Percentiles rank a stretch among this genome's conserved stretches.
phyloP scores from a whole-genome alignment of 1,284 basidiomycete species.

The Leccinum olivaceoglutinosum region DNA sequence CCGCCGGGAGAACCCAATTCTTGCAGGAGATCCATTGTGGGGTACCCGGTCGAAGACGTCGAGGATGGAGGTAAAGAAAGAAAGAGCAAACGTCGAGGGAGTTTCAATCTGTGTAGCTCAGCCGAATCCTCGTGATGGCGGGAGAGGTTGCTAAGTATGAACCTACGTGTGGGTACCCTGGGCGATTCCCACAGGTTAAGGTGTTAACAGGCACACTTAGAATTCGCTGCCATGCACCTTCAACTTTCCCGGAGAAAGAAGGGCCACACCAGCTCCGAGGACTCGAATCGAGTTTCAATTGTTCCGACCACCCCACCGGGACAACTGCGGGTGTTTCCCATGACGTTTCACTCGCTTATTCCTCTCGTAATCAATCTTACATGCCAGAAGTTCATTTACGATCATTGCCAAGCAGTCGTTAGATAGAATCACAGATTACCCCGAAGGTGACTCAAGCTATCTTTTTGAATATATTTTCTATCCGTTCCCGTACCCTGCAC shows the following conservation, averaged over 20 bases:
- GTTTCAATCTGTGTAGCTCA: conserved; percentile 20
- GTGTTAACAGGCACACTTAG: too few species aligned
- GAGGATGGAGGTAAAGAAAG: not conserved
- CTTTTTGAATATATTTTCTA: conserved; percentile 21
- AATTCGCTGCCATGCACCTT: too few species aligned
- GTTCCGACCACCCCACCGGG: not conserved
- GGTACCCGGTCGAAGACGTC: conserved; percentile 5
- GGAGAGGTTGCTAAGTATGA: too few species aligned
- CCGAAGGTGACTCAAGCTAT: conserved; percentile 8
- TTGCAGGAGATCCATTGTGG: conserved; percentile 16
- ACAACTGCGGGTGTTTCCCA: not conserved
- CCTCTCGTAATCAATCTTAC: too few species aligned
- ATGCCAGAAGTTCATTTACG: too few species aligned
- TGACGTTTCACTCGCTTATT: not conserved
- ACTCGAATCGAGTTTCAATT: not conserved
- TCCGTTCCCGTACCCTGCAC: conserved; percentile 17
- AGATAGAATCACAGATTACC: not conserved
- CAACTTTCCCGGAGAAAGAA: not conserved
- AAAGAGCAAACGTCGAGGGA: conserved; percentile 14
- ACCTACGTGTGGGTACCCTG: too few species aligned
- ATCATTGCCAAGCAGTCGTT: too few species aligned
- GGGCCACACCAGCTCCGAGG: not conserved
- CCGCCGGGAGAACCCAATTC: conserved; percentile 43
- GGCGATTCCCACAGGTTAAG: too few species aligned
- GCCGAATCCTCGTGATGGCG: too few species aligned